phyloP scores from a whole-genome alignment of 2,329 filamentous ascomycete genomes.

The Lachnum nothofagi region DNA sequence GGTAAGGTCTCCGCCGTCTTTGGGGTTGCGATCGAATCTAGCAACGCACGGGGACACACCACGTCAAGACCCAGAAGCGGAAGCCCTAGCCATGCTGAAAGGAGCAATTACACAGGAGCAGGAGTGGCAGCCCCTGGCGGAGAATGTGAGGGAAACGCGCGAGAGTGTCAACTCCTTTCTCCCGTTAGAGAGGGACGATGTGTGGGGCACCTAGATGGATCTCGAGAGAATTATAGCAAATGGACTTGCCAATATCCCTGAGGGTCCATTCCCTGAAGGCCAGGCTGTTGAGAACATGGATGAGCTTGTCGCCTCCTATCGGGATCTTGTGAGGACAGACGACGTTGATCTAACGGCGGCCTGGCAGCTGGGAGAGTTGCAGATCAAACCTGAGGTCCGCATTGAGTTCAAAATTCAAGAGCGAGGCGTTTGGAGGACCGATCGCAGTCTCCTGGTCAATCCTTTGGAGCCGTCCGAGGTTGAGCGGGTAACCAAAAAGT shows the following conservation, averaged over 20 bases:
- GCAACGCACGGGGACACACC: constrained; percentile 8
- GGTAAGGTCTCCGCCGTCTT: constrained; percentile 11
- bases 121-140: constrained; percentile 5
- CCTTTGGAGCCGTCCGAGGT: not conserved
- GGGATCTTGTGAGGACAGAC: not conserved
- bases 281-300: not conserved
- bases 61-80: constrained; percentile 8
- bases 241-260: constrained; percentile 3
- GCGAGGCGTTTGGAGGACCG: constrained; percentile 1
- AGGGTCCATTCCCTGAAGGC: not conserved
- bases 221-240: constrained; percentile 3
- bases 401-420: constrained; percentile 2
- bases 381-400: not conserved
- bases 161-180: constrained; percentile 4
- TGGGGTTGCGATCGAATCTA: constrained; percentile 6
- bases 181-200: constrained; percentile 1
- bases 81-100: constrained; percentile 6
- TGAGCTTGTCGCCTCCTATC: not conserved
- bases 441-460: constrained; percentile 1
- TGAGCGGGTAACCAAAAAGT: not conserved
- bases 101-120: constrained; percentile 7
- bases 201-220: constrained; percentile 1
- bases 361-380: not conserved
- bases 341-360: not conserved
- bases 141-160: constrained; percentile 4